A percentile compares a stretch with the other conserved stretches of the same genome.
phyloP scores from a whole-genome alignment of 345 rosid genomes.

The Citrus australasica region DNA sequence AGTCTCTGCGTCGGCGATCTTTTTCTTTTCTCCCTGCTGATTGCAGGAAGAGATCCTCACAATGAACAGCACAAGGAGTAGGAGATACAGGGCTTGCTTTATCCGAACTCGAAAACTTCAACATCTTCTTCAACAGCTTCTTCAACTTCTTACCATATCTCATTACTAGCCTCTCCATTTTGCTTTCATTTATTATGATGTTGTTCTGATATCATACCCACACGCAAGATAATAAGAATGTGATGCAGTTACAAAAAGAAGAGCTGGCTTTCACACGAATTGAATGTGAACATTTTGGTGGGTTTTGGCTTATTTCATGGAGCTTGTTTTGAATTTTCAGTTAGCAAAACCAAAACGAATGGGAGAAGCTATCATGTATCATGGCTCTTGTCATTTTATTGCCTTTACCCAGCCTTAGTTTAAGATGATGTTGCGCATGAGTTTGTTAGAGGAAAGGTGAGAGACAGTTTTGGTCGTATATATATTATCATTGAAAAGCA shows the following conservation, averaged over 20 bases:
- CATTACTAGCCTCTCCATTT: conserved; percentile 9
- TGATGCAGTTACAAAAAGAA: neutral
- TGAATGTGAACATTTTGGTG: neutral
- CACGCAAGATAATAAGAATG: too few relatives aligned
- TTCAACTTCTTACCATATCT: conserved; percentile 11
- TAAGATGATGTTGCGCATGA: neutral
- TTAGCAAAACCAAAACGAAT: neutral
- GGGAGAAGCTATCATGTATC: neutral
- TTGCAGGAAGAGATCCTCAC: conserved; percentile 35
- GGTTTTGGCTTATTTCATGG: neutral
- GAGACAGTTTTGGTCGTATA: neutral
- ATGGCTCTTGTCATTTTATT: neutral
- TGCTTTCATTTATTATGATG: neutral
- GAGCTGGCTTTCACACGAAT: neutral
- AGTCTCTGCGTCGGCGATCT: neutral
- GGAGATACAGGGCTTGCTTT: neutral
- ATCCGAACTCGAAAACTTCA: neutral
- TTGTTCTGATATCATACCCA: neutral
- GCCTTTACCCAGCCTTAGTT: neutral
- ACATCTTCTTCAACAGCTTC: conserved; percentile 12
- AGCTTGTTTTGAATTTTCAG: neutral
- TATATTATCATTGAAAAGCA: neutral
- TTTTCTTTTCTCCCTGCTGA: neutral
- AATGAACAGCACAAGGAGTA: conserved; percentile 18
- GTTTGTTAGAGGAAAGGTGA: neutral